A percentile compares a stretch with the other conserved stretches of the same genome.
These are phyloP conservation scores for Gossypium aridum DNA, from an alignment of 441 rosid genomes.

Conservation along the genomic window DNA sequence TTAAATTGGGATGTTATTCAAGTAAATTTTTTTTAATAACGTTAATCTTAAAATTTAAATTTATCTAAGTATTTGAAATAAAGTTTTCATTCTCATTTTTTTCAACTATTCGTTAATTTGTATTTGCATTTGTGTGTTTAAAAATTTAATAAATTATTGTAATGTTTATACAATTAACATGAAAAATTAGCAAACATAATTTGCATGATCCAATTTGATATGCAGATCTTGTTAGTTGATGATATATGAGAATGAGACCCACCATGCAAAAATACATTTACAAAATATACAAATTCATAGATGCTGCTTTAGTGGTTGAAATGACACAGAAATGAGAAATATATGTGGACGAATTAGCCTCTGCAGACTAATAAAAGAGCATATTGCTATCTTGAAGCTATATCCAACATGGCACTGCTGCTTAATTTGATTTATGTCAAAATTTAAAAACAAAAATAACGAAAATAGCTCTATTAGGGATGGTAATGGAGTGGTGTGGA, in stretches of 20 bases:
- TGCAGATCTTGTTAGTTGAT: conserved; percentile 17
- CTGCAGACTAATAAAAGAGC: not conserved
- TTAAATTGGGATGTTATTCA: no score
- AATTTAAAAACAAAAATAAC: not conserved
- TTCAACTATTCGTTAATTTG: no score
- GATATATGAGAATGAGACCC: not conserved
- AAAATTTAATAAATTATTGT: not conserved
- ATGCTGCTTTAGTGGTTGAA: not conserved
- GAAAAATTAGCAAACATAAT: no score
- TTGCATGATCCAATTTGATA: not conserved
- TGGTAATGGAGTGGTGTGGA: no score
- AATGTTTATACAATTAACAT: not conserved
- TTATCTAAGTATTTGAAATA: no score
- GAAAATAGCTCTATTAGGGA: no score
- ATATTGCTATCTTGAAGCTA: not conserved
- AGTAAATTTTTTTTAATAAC: no score
- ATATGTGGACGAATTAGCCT: not conserved
- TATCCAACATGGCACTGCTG: not conserved
- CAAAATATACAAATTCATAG: not conserved
- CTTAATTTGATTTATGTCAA: not conserved
- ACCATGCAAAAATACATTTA: not conserved
- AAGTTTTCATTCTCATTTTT: no score
- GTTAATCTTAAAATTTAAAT: no score
- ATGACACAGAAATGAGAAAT: not conserved
- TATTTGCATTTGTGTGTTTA: no score